A percentile compares a stretch with the other conserved stretches of the same genome.
Evolutionary conservation across 257 asterid genomes (phyloP).

Genomic region (Nicotiana tabacum): DNA sequence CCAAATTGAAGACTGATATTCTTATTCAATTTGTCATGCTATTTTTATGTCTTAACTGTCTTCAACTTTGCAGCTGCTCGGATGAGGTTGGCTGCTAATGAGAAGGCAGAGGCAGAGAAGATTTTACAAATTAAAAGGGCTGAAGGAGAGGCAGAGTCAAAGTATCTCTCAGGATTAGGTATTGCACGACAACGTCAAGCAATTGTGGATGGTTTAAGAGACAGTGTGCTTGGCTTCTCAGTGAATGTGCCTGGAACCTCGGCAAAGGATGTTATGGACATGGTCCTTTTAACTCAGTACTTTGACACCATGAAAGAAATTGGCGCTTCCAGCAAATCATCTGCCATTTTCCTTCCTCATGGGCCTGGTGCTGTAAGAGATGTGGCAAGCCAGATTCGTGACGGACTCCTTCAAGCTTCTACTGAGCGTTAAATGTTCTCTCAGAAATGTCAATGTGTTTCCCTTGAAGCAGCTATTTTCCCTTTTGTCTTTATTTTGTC

Average conservation of each 20-base stretch:
- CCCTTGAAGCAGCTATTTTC: background rate
- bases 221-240: conserved; percentile 28
- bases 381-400: too few relatives aligned
- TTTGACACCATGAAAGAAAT: too few relatives aligned
- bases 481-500: background rate
- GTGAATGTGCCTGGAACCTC: conserved; percentile 28
- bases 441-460: background rate
- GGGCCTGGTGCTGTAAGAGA: too few relatives aligned
- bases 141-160: conserved; percentile 27
- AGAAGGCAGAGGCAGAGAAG: conserved; percentile 25
- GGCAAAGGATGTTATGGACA: too few relatives aligned
- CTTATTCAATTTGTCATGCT: too few relatives aligned
- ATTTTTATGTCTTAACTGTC: too few relatives aligned
- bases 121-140: conserved; percentile 26
- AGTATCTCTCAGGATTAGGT: conserved; percentile 24
- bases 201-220: conserved; percentile 28
- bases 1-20: too few relatives aligned
- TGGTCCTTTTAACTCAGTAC: too few relatives aligned
- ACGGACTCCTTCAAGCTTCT: too few relatives aligned
- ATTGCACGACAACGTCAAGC: conserved; percentile 33
- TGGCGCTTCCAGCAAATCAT: too few relatives aligned
- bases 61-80: conserved; percentile 13
- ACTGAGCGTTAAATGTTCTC: too few relatives aligned
- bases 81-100: conserved; percentile 17
- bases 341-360: too few relatives aligned